Percentiles rank a stretch among this genome's conserved stretches.
Evolutionary conservation across 768 basidiomycete species (phyloP).

Genomic region (Podaxis carcinomalis): DNA sequence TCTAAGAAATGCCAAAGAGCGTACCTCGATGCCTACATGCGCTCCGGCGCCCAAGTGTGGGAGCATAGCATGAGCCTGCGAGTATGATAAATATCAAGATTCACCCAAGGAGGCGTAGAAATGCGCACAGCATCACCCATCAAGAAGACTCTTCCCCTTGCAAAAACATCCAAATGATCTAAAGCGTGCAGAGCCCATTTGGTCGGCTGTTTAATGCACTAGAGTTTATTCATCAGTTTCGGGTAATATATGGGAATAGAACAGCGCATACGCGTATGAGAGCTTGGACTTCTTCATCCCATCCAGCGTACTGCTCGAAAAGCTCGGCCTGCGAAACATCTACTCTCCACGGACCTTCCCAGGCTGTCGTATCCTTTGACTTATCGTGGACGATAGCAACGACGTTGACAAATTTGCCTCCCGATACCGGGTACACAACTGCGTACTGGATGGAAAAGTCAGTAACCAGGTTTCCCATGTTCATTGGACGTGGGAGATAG

Average conservation of each 20-base stretch:
- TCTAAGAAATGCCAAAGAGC: not conserved
- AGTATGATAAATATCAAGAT: not conserved
- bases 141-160: constrained; percentile 17
- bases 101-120: not conserved
- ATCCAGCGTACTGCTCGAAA: constrained; percentile 10
- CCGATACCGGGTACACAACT: constrained; percentile 44
- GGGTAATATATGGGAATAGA: not conserved
- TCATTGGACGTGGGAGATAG: too few species aligned
- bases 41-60: constrained; percentile 48
- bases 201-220: constrained; percentile 18
- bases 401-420: constrained; percentile 43
- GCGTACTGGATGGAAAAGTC: constrained; percentile 29
- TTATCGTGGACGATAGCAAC: constrained; percentile 30
- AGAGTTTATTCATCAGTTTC: not conserved
- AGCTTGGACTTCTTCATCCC: constrained; percentile 16
- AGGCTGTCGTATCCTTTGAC: constrained; percentile 11
- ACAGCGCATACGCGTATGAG: constrained; percentile 15
- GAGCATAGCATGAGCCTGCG: constrained; percentile 42
- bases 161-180: constrained; percentile 17
- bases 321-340: constrained; percentile 13
- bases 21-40: constrained; percentile 43
- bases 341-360: constrained; percentile 16
- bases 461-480: not conserved
- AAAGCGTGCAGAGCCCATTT: constrained; percentile 21
- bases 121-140: constrained; percentile 21